Evolutionary conservation across 495 filamentous ascomycete genomes (phyloP), one percentile per base, ranked within the genome.

Genomic region (Neurospora intermedia): DNA sequence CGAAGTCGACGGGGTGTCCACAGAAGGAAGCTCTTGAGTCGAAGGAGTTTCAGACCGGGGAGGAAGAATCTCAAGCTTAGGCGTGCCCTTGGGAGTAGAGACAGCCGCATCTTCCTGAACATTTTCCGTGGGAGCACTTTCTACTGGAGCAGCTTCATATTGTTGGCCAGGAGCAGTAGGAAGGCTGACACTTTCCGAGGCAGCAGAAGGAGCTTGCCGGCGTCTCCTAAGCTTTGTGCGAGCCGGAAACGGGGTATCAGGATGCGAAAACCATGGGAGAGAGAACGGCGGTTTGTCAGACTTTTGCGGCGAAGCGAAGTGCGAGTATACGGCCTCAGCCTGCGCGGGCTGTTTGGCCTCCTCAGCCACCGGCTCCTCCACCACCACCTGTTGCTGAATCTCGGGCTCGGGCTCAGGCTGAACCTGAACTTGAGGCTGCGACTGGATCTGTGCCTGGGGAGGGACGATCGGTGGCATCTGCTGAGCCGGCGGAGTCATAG

Each of bases 201-300:
- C 31, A 66, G 27, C 54, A 66, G 54, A 66, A 66, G 54, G 54
- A 66, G 54, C 54, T 66, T 79, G 80, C 74, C 78, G 81, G 75
- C 79, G 80, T 75, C 76, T 80, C 71, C 74, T 80, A 54, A 79
- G 76, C 76, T 75, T 83, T 40, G 81, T 75, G 73, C 83, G 83
- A 2, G 80, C 78, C 38, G 94, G 93, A 78, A 96, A 97, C 5
- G 87, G 79, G 18, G 81, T 75, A 31, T 91, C 89, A 4, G 90
- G 88, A 42, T 86, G 84, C 38, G 94, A 97, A n/a, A 90, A 84
- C 94, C 94, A 97, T 13, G 94, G 94, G 6, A 45, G 39, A 86
- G 90, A 86, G 85, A 93, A 91, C 23, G 90, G 89, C 76, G 90
- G 86, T 77, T 83, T 85, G 78, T 90, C 94, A 0, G 87, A 87